A percentile compares a stretch with the other conserved stretches of the same genome.
Evolutionary conservation across 140 eudicot genomes (phyloP).

Genomic region (Senecio squalidus): DNA sequence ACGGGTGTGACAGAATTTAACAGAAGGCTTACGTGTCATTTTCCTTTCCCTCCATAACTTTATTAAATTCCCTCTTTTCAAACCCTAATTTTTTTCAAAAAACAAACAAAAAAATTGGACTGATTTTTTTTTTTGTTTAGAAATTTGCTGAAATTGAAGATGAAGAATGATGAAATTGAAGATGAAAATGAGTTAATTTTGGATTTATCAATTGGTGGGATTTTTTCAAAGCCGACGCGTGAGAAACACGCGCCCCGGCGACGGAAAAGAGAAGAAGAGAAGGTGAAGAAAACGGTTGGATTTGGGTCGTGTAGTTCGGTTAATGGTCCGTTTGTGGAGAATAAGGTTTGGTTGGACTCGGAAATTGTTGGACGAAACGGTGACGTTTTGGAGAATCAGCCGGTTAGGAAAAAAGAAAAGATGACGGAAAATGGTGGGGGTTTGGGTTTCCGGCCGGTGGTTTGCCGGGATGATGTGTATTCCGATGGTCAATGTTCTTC

Average conservation of each 20-base stretch:
- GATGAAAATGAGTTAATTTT: slow-evolving; percentile 51
- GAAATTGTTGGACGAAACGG: slow-evolving; percentile 20
- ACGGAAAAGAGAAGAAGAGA: slow-evolving; percentile 48
- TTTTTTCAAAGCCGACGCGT: slow-evolving; percentile 29
- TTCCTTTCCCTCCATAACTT: slow-evolving; percentile 14
- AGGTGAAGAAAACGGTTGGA: slow-evolving; percentile 22
- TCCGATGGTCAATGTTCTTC: slow-evolving; percentile 49
- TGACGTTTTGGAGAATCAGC: slow-evolving; percentile 16
- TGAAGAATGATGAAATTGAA: slow-evolving; percentile 3
- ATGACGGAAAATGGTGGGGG: slow-evolving; percentile 3
- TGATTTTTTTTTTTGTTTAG: neutral
- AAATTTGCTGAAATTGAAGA: slow-evolving; percentile 8
- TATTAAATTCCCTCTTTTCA: neutral
- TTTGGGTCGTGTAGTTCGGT: slow-evolving; percentile 22
- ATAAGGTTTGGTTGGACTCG: too few relatives aligned
- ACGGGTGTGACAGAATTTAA: slow-evolving; percentile 15
- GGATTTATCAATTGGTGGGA: slow-evolving; percentile 59
- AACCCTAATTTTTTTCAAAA: neutral
- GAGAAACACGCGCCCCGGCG: slow-evolving; percentile 42
- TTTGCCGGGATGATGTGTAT: slow-evolving; percentile 34
- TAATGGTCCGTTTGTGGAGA: slow-evolving; percentile 19
- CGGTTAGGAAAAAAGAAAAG: slow-evolving; percentile 32
- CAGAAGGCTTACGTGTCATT: slow-evolving; percentile 48
- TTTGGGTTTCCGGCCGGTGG: slow-evolving; percentile 16
- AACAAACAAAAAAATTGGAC: neutral